Conservation (phyloP, 2,329 filamentous ascomycete species). For the Sporothrix sp. region DNA sequence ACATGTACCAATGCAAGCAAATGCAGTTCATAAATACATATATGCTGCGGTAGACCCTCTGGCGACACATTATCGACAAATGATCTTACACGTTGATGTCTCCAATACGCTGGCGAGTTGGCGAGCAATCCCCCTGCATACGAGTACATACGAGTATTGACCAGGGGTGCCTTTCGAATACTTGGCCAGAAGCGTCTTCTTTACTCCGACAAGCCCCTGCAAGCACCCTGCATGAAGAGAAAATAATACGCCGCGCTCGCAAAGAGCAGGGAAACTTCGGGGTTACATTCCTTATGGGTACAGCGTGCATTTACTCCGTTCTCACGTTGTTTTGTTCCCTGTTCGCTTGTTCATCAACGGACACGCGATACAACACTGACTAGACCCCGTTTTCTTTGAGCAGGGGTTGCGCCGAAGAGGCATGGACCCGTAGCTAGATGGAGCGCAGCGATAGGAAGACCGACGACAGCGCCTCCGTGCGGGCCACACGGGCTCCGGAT, state of each 20-base stretch:
- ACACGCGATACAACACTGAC: conserved; percentile 2
- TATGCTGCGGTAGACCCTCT: too few relatives aligned
- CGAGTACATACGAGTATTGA: too few relatives aligned
- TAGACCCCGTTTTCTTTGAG: neutral
- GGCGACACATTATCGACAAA: too few relatives aligned
- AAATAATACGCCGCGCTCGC: neutral
- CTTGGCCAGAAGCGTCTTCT: too few relatives aligned
- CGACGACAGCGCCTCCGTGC: too few relatives aligned
- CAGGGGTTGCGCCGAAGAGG: neutral
- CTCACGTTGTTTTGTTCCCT: conserved; percentile 1
- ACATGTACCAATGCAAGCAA: too few relatives aligned
- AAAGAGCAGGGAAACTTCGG: neutral
- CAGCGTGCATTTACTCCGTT: neutral
- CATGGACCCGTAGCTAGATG: neutral
- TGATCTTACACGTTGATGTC: too few relatives aligned
- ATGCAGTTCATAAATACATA: too few relatives aligned
- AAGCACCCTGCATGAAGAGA: too few relatives aligned
- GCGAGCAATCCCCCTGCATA: conserved; percentile 7
- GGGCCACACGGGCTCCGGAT: neutral
- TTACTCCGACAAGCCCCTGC: too few relatives aligned
- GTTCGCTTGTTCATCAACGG: neutral
- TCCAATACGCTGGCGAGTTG: too few relatives aligned
- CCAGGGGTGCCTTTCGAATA: neutral
- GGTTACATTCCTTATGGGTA: conserved; percentile 3
- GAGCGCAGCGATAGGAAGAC: neutral